Percentiles rank a stretch among this genome's conserved stretches.
phyloP scores from a whole-genome alignment of 352 stramenopile species.

The Phytophthora crassamura region DNA sequence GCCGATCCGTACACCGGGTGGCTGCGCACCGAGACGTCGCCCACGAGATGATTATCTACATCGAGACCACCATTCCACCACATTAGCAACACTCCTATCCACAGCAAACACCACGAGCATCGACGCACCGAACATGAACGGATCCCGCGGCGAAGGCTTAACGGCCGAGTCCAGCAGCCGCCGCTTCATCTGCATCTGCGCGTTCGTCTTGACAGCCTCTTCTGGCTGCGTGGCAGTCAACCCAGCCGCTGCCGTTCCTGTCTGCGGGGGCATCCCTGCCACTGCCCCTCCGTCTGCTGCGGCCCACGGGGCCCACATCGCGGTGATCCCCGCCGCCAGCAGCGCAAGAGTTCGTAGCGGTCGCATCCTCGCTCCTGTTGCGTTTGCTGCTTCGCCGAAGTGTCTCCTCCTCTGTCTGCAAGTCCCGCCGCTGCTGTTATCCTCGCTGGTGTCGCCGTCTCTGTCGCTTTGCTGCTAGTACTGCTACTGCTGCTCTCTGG shows the following conservation, averaged over 20 bases:
- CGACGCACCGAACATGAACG: slow-evolving; percentile 60
- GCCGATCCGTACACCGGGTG: slow-evolving; percentile 65
- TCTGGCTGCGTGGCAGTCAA: slow-evolving; percentile 3
- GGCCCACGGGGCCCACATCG: neutral
- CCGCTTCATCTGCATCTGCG: slow-evolving; percentile 29
- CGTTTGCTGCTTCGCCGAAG: too few relatives aligned
- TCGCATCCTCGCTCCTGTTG: slow-evolving; percentile 13
- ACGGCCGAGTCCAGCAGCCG: slow-evolving; percentile 34
- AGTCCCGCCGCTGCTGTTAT: too few relatives aligned
- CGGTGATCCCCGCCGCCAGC: slow-evolving; percentile 12
- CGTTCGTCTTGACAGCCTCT: neutral
- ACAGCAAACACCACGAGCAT: neutral
- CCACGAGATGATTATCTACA: slow-evolving; percentile 69
- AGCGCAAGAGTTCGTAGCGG: slow-evolving; percentile 16
- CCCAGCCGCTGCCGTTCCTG: neutral
- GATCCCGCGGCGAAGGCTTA: slow-evolving; percentile 50
- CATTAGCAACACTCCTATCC: neutral
- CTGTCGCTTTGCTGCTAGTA: too few relatives aligned
- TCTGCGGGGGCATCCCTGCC: slow-evolving; percentile 9
- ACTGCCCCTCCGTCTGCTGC: neutral
- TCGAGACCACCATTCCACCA: too few relatives aligned
- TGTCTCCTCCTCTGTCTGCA: too few relatives aligned
- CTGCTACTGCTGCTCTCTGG: too few relatives aligned
- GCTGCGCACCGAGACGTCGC: slow-evolving; percentile 56
- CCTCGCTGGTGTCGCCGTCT: too few relatives aligned